Percentiles rank a stretch among this genome's conserved stretches.
Evolutionary conservation across 306 rosid genomes (phyloP).

Genomic region (Sesbania bispinosa): DNA sequence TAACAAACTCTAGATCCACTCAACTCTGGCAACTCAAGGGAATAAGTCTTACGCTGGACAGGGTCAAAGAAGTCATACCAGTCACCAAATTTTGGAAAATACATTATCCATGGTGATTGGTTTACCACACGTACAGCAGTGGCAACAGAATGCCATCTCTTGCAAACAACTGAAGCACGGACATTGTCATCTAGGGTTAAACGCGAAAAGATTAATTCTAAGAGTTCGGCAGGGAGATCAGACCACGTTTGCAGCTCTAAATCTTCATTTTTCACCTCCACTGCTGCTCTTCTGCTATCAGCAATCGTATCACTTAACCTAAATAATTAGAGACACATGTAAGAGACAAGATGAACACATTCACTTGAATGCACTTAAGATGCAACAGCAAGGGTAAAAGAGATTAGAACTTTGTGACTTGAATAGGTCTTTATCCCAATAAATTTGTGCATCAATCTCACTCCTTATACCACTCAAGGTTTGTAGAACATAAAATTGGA

Average conservation of each 20-base stretch:
- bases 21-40: conserved; percentile 66
- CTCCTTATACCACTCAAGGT: background rate
- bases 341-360: conserved; percentile 4
- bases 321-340: conserved; percentile 19
- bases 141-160: conserved; percentile 69
- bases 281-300: conserved; percentile 21
- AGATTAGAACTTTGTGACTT: background rate
- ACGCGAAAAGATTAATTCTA: conserved; percentile 53
- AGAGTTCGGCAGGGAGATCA: conserved; percentile 66
- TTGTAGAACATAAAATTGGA: background rate
- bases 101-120: conserved; percentile 77
- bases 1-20: conserved; percentile 72
- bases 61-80: conserved; percentile 76
- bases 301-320: conserved; percentile 66
- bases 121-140: conserved; percentile 61
- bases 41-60: conserved; percentile 52
- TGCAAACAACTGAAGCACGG: conserved; percentile 66
- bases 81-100: conserved; percentile 66
- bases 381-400: background rate
- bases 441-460: background rate
- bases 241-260: conserved; percentile 67
- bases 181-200: conserved; percentile 56
- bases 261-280: conserved; percentile 35
- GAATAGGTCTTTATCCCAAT: background rate
- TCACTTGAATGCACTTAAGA: background rate